A percentile compares a stretch with the other conserved stretches of the same genome.
These are phyloP conservation scores for Prorocentrum cordatum DNA, from an alignment of 169 alveolate species.

Conservation along the genomic window DNA sequence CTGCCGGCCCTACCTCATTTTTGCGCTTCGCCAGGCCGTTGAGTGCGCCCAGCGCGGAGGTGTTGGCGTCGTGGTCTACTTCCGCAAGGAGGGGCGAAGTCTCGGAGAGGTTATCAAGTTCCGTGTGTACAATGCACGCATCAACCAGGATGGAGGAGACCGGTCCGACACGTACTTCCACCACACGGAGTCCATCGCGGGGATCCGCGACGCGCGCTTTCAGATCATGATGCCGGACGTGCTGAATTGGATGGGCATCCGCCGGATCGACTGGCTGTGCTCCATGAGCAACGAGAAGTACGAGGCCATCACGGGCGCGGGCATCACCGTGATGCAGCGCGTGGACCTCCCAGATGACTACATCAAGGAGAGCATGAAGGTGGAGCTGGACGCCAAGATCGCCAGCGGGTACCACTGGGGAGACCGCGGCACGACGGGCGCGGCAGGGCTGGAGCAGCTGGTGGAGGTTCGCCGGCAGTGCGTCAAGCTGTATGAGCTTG, in stretches of 20 bases:
- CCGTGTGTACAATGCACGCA: constrained; percentile 67
- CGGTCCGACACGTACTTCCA: constrained; percentile 54
- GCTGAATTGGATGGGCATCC: constrained; percentile 67
- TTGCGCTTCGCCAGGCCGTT: constrained; percentile 50
- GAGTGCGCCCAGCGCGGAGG: constrained; percentile 69
- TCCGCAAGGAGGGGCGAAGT: constrained; percentile 54
- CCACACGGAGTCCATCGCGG: constrained; percentile 70
- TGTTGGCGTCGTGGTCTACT: constrained; percentile 67
- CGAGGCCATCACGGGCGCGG: constrained; percentile 69
- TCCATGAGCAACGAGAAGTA: constrained; percentile 71
- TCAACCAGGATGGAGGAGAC: constrained; percentile 68
- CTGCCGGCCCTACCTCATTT: constrained; percentile 67
- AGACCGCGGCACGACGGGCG: too few species aligned
- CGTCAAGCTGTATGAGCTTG: neutral
- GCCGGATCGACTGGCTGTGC: constrained; percentile 58
- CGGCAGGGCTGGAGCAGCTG: neutral
- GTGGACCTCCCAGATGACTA: constrained; percentile 67
- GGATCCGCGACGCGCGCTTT: constrained; percentile 70
- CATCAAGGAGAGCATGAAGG: constrained; percentile 68
- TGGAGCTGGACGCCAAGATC: constrained; percentile 64
- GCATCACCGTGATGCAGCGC: constrained; percentile 63
- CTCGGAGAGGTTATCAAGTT: constrained; percentile 70
- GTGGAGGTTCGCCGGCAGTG: neutral
- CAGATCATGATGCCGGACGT: constrained; percentile 71
- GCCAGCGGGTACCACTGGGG: constrained; percentile 59